Base-by-base conservation (phyloP, 1,139 yeast genomes). In the Geotrichum klebahnii region DNA sequence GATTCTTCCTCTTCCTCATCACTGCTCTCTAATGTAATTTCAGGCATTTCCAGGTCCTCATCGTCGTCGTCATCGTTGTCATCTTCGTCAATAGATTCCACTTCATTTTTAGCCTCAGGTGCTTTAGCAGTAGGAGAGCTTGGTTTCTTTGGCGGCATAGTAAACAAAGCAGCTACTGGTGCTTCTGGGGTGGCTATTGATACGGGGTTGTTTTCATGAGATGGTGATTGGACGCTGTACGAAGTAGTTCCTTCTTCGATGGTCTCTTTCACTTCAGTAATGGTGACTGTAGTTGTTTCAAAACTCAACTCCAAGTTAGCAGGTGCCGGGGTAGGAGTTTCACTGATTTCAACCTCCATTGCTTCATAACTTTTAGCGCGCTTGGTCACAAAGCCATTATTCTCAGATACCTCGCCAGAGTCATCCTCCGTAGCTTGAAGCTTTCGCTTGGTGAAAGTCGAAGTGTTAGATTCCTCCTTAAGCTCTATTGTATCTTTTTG, bases 281-380 rank as follows among this genome's bases (percentile, higher is more conserved):
- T 32, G 16, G 44, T 45, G 14, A 19, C 16, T 3, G 24, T 26
- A 8, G 17, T n/a, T 16, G 31, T 32, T 10, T 53, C 35, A n/a
- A 42, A 44, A 14, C 50, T 56, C 12, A 54, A 55, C 6, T 51
- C 57, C 20, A 58, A 57, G 28, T 61, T 61, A 35, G 59, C 58
- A 19, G 46, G 44, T 20, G 32, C 34, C 12, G 16, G n/a, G 3
- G 28, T 29, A 9, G n/a, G 33, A n/a, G 33, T 20, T 9, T 57
- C 63, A 5, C 56, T 60, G 9, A 56, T 60, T 6, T 59, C 60
- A 17, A 50, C 55, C 5, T 42, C 55, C 12, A 38, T 41, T 19
- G 42, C 34, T 2, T 53, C 53, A 12, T 37, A 36, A 17, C 35
- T 56, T 19, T 34, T 41, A 26, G 33, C 45, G 50, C 24, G 43